Evolutionary conservation across 2,329 filamentous ascomycete genomes (phyloP), one percentile per base, ranked within the genome.

Genomic region (Penicillium sp.): DNA sequence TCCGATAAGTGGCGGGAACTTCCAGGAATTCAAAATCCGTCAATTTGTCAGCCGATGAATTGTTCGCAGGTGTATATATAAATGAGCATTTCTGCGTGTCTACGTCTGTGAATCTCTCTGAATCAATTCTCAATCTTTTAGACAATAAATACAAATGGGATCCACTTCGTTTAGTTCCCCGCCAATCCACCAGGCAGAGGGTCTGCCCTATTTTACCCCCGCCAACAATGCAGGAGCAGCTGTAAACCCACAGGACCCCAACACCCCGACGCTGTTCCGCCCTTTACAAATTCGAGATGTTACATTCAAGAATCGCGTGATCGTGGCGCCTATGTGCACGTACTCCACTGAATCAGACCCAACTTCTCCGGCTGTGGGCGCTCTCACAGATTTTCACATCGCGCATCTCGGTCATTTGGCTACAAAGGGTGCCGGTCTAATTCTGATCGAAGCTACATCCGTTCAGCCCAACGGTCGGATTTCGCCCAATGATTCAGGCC

Each of bases 361-460:
- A 1, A 41, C 54, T 9, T 71, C 70, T 5, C 66, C 70, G 4
- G 54, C 52, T 10, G 56, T 67, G 63, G 87, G 93, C 19, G 88
- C 93, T 73, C 77, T 88, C 54, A 93, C 89, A 2, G 83, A 89
- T 70, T 96, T 86, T 83, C 91, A 96, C 73, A 79, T 93, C 45
- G 86, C 91, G 27, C 91, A 96, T 69, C 81, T 93, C 9, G 90
- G 91, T 57, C 87, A 90, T 63, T 90, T 91, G 65, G 83, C 90
- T 21, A 79, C 87, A 42, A 86, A 89, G 59, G 92, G 92, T 19
- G 87, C 87, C 0, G 89, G 85, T 1, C 78, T 96, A 25, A 79
- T 88, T 51, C 83, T 92, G 54, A 81, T 93, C 58, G 92, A 96
- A 78, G 90, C 91, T 21, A 91, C 89, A 0, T 81, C 86, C 31